phyloP scores from a whole-genome alignment of 441 rosid species.

The Hypseocharis bilobata region DNA sequence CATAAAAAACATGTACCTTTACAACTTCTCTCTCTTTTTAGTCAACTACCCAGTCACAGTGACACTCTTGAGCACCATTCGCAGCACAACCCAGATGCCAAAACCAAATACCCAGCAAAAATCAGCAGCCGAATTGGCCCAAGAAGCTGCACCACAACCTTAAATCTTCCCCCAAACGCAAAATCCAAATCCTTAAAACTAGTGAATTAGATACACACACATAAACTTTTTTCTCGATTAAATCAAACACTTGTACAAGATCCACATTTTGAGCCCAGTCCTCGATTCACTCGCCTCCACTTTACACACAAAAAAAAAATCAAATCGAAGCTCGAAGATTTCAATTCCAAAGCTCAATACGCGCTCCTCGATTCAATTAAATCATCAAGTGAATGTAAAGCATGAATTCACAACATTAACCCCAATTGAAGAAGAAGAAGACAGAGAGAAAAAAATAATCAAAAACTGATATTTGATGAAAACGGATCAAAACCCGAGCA shows the following conservation, averaged over 20 bases:
- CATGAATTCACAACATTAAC: not conserved
- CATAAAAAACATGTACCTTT: constrained; percentile 19
- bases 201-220: not conserved
- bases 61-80: constrained; percentile 16
- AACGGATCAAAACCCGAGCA: constrained; percentile 2
- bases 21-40: constrained; percentile 20
- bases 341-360: not conserved
- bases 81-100: constrained; percentile 17
- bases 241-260: constrained; percentile 26
- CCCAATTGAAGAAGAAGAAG: not conserved
- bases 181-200: constrained; percentile 4
- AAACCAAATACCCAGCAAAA: constrained; percentile 11
- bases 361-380: not conserved
- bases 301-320: constrained; percentile 9
- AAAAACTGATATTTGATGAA: not conserved
- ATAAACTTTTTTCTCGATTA: constrained; percentile 23
- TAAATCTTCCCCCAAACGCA: not conserved
- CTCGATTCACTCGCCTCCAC: constrained; percentile 6
- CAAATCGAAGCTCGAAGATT: constrained; percentile 14
- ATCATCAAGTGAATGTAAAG: not conserved
- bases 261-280: constrained; percentile 18
- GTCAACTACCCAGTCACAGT: constrained; percentile 26
- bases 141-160: not conserved
- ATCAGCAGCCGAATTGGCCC: not conserved
- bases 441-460: not conserved